Base-by-base conservation (phyloP, 805 yeast species). In the Candida orba region DNA sequence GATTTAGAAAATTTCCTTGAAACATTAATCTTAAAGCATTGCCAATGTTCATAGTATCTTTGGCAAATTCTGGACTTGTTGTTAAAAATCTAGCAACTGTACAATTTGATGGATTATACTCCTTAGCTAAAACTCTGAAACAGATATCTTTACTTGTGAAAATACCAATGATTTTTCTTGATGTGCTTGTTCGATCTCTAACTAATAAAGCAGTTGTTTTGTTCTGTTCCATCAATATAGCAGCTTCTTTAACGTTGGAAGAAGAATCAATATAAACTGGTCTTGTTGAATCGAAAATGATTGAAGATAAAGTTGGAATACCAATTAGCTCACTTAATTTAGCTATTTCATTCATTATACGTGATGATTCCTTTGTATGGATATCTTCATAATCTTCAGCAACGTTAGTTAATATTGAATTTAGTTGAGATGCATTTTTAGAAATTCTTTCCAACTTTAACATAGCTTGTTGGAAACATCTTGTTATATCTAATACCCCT, bases 401-500 rank as follows among this genome's bases (percentile, higher is more conserved):
- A 17, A 62, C 64, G 27, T 62, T 65, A 31, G 45, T 51, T 34
- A 63, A 39, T 2, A 62, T 59, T 2, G 51, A 53, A 9, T 52
- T 50, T 34, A 63, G 44, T 43, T 62, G 64, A 37, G 59, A 53
- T 3, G 72, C 69, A 43, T 67, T 69, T 22, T 52, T 46, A 1
- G 72, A 56, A 48, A 71, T 63, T 39, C 65, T 63, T 47, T 71
- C 75, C 23, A 71, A 51, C 39, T 70, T 53, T 3, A 64, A 52
- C 69, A 71, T 66, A 0, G 73, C 75, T 48, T 71, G 73, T 43
- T 70, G 68, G 51, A 70, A 71, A 39, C 76, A 71, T 40, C 69
- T 62, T 4, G 75, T 71, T 30, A 71, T 70, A 52, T 71, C 72
- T 24, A 71, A 52, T 12, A 71, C 64, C 2, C 74, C 75, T n/a